Base-by-base conservation (phyloP, 257 asterid species). In the Solanum microdontum region DNA sequence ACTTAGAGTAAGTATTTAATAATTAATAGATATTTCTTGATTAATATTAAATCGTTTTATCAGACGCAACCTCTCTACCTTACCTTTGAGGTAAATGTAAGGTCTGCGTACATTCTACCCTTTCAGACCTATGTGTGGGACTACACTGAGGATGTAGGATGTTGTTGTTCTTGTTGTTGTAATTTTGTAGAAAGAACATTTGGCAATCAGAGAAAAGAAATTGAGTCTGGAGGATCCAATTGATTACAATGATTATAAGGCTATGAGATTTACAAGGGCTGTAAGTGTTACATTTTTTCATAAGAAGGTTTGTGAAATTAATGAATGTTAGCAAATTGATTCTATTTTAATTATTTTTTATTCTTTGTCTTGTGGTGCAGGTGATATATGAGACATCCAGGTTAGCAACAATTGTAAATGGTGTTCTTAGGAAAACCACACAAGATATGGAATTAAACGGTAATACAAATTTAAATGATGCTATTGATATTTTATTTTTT, bases 221-320 rank as follows among this genome's bases (percentile, higher is more conserved):
- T 68, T 28, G 88, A 87, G 79, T 2, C 76, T 77, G 2, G 94
- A 83, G 45, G 90, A 94, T 82, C 88, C 92, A 2, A 87, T 96
- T 10, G 91, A 91, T 55, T 95, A 96, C 98, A 89, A 91, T 1
- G 98, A 95, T 85, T 91, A 82, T 69, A 94, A 90, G 87, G 88
- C 89, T 76, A 95, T 96, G 98, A 88, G 86, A 83, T 96, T 96
- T 77, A 95, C 99, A 2, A 93, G 95, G 8, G 96, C 96, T 1
- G 99, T 96, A 91, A 90, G 97, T 33, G 24, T 37, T 4, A 45
- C 45, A 15, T 82, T 19, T 37, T 55, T 77, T 13, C 24, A 77
- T 24, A n/a, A 77, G 9, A 40, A 6, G 12, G 60, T n/a, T 76
- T 40, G 36, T 24, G 14, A 77, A 77, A 77, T 30, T 24, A 66